Evolutionary conservation across 2,329 filamentous ascomycete genomes (phyloP).

Genomic region (Phialocephala sp.): DNA sequence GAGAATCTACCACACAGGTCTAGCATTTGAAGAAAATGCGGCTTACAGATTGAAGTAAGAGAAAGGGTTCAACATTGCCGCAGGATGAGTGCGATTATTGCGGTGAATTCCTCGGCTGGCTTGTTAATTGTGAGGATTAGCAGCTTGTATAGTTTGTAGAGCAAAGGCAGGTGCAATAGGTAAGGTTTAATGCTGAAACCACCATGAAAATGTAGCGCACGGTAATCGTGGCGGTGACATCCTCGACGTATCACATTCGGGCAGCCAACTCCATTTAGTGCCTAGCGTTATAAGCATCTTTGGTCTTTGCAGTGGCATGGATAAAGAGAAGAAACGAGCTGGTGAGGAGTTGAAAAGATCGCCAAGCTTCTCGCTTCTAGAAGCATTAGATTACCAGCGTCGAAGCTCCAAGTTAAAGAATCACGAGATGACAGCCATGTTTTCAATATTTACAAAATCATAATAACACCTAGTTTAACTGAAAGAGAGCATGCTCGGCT

Average conservation of each 20-base stretch:
- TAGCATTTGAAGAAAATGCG: neutral
- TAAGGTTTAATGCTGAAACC: constrained; percentile 9
- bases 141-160: constrained; percentile 3
- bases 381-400: neutral
- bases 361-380: neutral
- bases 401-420: neutral
- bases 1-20: neutral
- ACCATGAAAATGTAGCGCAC: neutral
- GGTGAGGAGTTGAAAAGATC: too few species aligned
- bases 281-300: neutral
- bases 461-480: neutral
- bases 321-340: neutral
- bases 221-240: constrained; percentile 3
- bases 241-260: neutral
- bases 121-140: constrained; percentile 4
- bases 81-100: neutral
- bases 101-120: neutral
- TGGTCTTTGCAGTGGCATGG: neutral
- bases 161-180: constrained; percentile 1
- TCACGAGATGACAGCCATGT: neutral
- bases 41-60: constrained; percentile 32
- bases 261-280: neutral
- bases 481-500: neutral
- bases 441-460: neutral
- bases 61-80: constrained; percentile 23